Evolutionary conservation across 2,329 filamentous ascomycete genomes (phyloP), one percentile per base, ranked within the genome.

Genomic region (Fusarium staphyleae): DNA sequence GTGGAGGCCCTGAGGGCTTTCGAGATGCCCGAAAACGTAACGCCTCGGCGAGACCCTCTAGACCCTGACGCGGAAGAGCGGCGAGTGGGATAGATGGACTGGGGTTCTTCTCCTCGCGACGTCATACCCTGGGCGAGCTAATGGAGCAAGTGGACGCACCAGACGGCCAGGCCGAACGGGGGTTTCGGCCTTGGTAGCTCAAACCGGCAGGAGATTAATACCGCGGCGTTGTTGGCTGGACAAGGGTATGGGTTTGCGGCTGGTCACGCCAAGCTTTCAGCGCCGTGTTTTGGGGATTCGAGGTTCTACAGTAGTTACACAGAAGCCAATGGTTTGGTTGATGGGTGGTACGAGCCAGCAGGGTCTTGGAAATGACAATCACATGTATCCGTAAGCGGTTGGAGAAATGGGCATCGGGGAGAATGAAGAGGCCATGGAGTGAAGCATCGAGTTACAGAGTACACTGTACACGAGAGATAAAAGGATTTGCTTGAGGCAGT

Each of bases 181-280:
- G 30, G 30, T 46, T 60, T 66, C 63, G 63, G 64, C 47, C 55
- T 29, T 32, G 47, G 18, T 61, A 46, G 57, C 57, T 52, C 35
- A 37, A 61, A 55, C 36, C 40, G 55, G 57, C 52, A 61, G 57
- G 57, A 55, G 55, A 52, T 55, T 58, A 56, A 52, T 48, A 37
- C 28, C 12, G 28, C 28, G 28, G 28, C 28, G 28, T 36, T 33
- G 37, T 19, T 37, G 22, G 41, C 12, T 22, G 24, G 30, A 15
- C n/a, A n/a, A n/a, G n/a, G n/a, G n/a, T n/a, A 13, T n/a, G 10
- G 30, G 13, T n/a, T n/a, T n/a, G n/a, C n/a, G n/a, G 6, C 3
- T 15, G 30, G 12, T n/a, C 30, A 33, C 19, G 19, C 19, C 19
- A 33, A 29, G 28, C 9, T 29, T 29, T 29, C 28, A 29, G 28